Evolutionary conservation across 495 filamentous ascomycete genomes (phyloP), one percentile per base, ranked within the genome.

Genomic region (Penicillium silybi): DNA sequence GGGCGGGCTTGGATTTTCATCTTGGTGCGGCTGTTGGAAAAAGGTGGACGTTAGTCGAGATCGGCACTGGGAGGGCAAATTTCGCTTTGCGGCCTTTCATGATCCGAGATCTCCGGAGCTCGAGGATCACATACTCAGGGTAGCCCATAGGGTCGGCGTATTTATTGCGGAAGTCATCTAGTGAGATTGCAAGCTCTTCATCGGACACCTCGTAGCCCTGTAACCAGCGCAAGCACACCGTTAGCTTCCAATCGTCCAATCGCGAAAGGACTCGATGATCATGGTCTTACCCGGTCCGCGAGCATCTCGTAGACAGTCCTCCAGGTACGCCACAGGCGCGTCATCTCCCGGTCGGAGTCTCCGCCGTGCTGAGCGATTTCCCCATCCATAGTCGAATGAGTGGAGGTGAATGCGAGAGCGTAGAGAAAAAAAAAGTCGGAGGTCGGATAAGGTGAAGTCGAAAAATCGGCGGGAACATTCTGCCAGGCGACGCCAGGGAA

Each of bases 121-220:
- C 22, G 27, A 44, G 17, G 59, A 20, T 39, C 39, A 46, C 83
- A 54, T 79, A 92, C 86, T 89, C 80, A 34, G 86, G 79, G 44
- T 75, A 81, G 43, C 91, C 92, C 56, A 87, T 82, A 40, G 72
- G 70, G 64, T 85, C 80, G 34, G 77, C 74, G 68, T 83, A 96
- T 56, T 85, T 77, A 8, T 52, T 44, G 47, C 74, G 77, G 75
- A 98, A 98, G 10, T 86, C 79, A 7, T 84, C 78, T 15, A 96
- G 84, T 2, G 86, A 78, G 57, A 96, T 87, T 61, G 81, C 80
- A 50, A 95, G 80, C 80, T 98, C 93, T 22, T 90, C 86, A 43
- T 97, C 90, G 22, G 89, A 76, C 17, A 98, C 77, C 64, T 95
- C 87, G 73, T 98, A 98, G 55, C 92, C 92, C 91, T 96, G 58